phyloP scores from a whole-genome alignment of 1,284 basidiomycete genomes.

The Trametes sp. region DNA sequence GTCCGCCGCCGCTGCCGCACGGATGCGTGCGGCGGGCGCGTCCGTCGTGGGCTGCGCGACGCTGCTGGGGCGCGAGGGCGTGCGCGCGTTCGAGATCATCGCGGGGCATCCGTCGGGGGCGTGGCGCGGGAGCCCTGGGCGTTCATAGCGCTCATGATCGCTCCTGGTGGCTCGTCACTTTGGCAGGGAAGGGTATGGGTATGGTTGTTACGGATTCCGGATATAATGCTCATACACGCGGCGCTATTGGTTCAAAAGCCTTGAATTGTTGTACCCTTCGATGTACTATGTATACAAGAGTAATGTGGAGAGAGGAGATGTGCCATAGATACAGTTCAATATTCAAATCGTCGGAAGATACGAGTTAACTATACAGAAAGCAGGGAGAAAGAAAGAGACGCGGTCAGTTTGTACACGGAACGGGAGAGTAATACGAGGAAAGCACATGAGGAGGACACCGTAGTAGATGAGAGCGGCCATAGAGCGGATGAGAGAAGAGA shows the following conservation, averaged over 20 bases:
- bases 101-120: slow-evolving; percentile 15
- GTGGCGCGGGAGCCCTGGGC: not conserved
- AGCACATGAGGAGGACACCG: slow-evolving; percentile 2
- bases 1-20: slow-evolving; percentile 56
- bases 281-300: slow-evolving; percentile 15
- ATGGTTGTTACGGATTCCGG: not conserved
- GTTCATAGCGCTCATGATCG: not conserved
- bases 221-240: not conserved
- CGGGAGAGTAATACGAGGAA: slow-evolving; percentile 1
- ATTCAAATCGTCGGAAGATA: slow-evolving; percentile 2
- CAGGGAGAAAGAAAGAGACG: not conserved
- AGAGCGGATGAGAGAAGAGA: not conserved
- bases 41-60: slow-evolving; percentile 78
- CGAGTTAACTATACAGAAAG: slow-evolving; percentile 4
- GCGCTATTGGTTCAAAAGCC: not conserved
- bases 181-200: not conserved
- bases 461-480: not conserved
- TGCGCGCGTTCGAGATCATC: slow-evolving; percentile 62
- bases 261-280: slow-evolving; percentile 11
- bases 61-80: slow-evolving; percentile 70
- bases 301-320: not conserved
- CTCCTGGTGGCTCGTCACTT: not conserved
- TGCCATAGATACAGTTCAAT: slow-evolving; percentile 21
- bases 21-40: slow-evolving; percentile 79
- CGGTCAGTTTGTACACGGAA: slow-evolving; percentile 8